phyloP scores from a whole-genome alignment of 148 eudicot species.

The Cornus kousa region DNA sequence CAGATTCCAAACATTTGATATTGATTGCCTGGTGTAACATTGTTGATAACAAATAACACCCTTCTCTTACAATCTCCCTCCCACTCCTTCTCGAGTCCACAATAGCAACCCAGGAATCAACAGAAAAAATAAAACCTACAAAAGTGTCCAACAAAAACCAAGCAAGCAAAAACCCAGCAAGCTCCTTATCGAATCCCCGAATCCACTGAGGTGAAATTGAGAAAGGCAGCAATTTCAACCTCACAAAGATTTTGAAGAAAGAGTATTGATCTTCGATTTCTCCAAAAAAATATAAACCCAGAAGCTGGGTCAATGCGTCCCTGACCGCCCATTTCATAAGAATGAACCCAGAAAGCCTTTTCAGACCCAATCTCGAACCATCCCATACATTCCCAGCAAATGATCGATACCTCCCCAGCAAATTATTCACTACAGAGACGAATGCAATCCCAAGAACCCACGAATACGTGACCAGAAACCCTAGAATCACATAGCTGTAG shows the following conservation, averaged over 20 bases:
- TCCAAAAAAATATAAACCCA: slow-evolving; percentile 78
- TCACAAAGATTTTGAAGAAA: slow-evolving; percentile 74
- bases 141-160: slow-evolving; percentile 73
- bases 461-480: slow-evolving; percentile 71
- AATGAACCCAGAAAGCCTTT: slow-evolving; percentile 68
- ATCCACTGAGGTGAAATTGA: slow-evolving; percentile 59
- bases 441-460: slow-evolving; percentile 76
- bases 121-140: slow-evolving; percentile 67
- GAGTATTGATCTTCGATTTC: slow-evolving; percentile 84
- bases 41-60: slow-evolving; percentile 55
- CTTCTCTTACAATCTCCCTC: slow-evolving; percentile 77
- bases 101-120: slow-evolving; percentile 83
- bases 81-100: slow-evolving; percentile 71
- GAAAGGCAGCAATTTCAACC: slow-evolving; percentile 89
- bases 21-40: slow-evolving; percentile 65
- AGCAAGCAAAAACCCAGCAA: slow-evolving; percentile 54
- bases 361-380: slow-evolving; percentile 69
- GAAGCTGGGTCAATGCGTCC: slow-evolving; percentile 77
- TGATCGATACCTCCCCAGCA: slow-evolving; percentile 47
- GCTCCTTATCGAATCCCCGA: slow-evolving; percentile 58
- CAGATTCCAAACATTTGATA: slow-evolving; percentile 69
- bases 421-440: slow-evolving; percentile 54
- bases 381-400: slow-evolving; percentile 44
- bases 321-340: slow-evolving; percentile 90
- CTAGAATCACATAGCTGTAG: slow-evolving; percentile 72